Base-by-base conservation (phyloP, 2,329 filamentous ascomycete genomes). In the Annulohypoxylon truncatum region DNA sequence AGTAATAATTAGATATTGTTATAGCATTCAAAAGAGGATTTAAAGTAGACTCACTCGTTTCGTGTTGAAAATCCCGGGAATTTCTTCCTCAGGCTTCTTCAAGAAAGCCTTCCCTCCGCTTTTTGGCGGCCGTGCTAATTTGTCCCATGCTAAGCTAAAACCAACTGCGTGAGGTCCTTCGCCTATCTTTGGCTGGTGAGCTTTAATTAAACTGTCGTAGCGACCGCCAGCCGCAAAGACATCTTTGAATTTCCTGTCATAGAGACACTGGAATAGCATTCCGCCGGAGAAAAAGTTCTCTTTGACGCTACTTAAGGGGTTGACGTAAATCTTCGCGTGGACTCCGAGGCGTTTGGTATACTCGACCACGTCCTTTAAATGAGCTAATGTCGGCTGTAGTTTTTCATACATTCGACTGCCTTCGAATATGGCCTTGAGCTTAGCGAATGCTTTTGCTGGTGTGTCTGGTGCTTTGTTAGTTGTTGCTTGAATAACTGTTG, bases 171-270 rank as follows among this genome's bases (percentile, higher is more conserved):
- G 93, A 18, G 89, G 88, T 72, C 90, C 89, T 59, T 87, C 84
- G 44, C 86, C 82, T 61, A 89, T 86, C 68, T 89, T 90, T 4
- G 92, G 92, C 7, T 90, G 87, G 74, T 96, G 92, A 66, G 96
- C 92, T 76, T 90, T 89, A 69, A 99, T 95, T 18, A 99, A 82
- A 50, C 89, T 89, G 77, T 99, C 96, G 76, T 99, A 99, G 51
- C 96, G 89, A 2, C 96, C 96, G 53, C 96, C 96, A 29, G 94
- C 96, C 4, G 95, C 96, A 74, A 98, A 93, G 0, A 98, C 92
- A 71, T 96, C 91, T 72, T 87, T 90, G 66, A 90, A 87, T 76
- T 93, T 96, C 67, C 87, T 90, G 76, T 98, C 95, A 69, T 94
- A 93, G 1, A 97, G 81, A 74, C 94, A 97, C 66, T 96, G 92